Evolutionary conservation across 805 yeast genomes (phyloP).

Genomic region (Huiozyma sinensis): DNA sequence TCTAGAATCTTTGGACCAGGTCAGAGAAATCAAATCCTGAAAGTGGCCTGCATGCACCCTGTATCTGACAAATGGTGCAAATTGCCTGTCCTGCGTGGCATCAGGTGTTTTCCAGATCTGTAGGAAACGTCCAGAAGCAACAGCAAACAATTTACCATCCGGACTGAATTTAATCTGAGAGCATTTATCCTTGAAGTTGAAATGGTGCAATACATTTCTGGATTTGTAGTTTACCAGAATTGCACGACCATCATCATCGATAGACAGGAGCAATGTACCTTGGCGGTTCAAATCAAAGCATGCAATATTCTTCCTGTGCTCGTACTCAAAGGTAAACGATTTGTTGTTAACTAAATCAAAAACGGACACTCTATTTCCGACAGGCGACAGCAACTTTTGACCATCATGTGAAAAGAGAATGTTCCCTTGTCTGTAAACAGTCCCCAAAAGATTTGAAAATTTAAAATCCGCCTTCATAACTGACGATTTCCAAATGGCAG

Average conservation of each 20-base stretch:
- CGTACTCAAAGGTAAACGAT: constrained; percentile 83
- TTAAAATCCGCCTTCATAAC: constrained; percentile 78
- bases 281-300: constrained; percentile 76
- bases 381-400: constrained; percentile 72
- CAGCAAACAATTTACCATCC: constrained; percentile 78
- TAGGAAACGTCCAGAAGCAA: constrained; percentile 68
- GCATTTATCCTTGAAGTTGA: constrained; percentile 79
- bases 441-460: constrained; percentile 83
- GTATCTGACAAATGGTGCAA: constrained; percentile 91
- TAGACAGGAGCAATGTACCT: constrained; percentile 66
- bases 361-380: constrained; percentile 84
- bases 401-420: constrained; percentile 81
- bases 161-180: constrained; percentile 73
- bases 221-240: constrained; percentile 77
- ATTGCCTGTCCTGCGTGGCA: constrained; percentile 71
- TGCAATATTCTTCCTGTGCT: constrained; percentile 77
- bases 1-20: constrained; percentile 88
- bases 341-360: constrained; percentile 78
- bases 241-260: constrained; percentile 89
- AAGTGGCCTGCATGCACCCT: constrained; percentile 89
- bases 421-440: constrained; percentile 92
- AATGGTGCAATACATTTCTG: constrained; percentile 81
- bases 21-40: constrained; percentile 61
- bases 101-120: constrained; percentile 94
- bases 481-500: neutral